Evolutionary conservation across 345 rosid genomes (phyloP).

Genomic region (Syzygium grande): DNA sequence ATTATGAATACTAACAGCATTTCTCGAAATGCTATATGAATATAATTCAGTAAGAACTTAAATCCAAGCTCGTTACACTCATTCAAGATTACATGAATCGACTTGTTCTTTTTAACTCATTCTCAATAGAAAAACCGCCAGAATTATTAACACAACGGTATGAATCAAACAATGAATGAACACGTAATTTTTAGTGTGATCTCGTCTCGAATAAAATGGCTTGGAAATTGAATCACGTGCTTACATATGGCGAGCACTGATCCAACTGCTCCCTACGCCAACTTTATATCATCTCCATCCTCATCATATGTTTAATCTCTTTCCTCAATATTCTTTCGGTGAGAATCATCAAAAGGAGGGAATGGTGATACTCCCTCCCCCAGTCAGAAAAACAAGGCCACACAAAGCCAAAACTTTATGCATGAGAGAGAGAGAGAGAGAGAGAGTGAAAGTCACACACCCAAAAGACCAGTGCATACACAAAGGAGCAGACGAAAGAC

Average conservation of each 20-base stretch:
- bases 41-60: background rate
- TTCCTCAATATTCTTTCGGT: background rate
- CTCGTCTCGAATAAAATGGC: background rate
- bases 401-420: background rate
- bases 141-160: background rate
- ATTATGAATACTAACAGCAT: background rate
- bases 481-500: background rate
- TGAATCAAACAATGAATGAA: background rate
- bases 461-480: fast-evolving
- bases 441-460: background rate
- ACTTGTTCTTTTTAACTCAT: background rate
- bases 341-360: background rate
- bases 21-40: background rate
- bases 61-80: background rate
- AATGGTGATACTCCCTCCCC: background rate
- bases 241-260: background rate
- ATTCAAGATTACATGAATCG: background rate
- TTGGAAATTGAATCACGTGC: background rate
- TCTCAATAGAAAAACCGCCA: background rate
- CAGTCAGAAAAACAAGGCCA: background rate
- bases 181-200: background rate
- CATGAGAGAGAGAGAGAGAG: background rate
- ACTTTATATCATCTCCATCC: background rate
- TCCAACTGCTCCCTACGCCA: background rate
- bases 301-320: background rate